A percentile compares a stretch with the other conserved stretches of the same genome.
Evolutionary conservation across 805 yeast species (phyloP).

Genomic region (Starmera quercuum): DNA sequence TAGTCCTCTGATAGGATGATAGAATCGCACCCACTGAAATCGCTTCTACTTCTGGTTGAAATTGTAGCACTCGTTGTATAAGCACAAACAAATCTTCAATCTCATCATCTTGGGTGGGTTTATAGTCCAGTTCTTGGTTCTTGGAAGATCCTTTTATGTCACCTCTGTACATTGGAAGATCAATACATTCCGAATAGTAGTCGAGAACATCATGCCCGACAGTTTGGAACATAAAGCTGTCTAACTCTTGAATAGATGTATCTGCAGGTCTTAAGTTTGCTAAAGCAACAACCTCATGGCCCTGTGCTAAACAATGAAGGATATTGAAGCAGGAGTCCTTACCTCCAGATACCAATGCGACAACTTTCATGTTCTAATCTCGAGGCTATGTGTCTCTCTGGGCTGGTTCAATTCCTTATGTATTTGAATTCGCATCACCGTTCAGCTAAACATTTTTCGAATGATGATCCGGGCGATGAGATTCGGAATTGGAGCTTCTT

Average conservation of each 20-base stretch:
- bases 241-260: constrained; percentile 56
- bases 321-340: constrained; percentile 92
- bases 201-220: constrained; percentile 83
- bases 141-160: constrained; percentile 56
- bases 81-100: constrained; percentile 73
- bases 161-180: constrained; percentile 71
- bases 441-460: too few species aligned
- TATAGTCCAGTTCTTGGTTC: constrained; percentile 63
- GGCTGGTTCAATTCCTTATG: too few species aligned
- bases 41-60: constrained; percentile 69
- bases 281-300: constrained; percentile 79
- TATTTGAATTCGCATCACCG: too few species aligned
- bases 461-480: too few species aligned
- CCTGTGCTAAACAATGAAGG: constrained; percentile 74
- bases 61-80: constrained; percentile 35
- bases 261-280: constrained; percentile 73
- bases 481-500: too few species aligned
- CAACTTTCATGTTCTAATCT: constrained; percentile 84
- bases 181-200: constrained; percentile 60
- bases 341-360: constrained; percentile 91
- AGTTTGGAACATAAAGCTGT: constrained; percentile 96
- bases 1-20: constrained; percentile 88
- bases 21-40: constrained; percentile 95
- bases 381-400: too few species aligned
- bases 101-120: constrained; percentile 66